Base-by-base conservation (phyloP, 2,329 filamentous ascomycete species). In the Colletotrichum sp. region DNA sequence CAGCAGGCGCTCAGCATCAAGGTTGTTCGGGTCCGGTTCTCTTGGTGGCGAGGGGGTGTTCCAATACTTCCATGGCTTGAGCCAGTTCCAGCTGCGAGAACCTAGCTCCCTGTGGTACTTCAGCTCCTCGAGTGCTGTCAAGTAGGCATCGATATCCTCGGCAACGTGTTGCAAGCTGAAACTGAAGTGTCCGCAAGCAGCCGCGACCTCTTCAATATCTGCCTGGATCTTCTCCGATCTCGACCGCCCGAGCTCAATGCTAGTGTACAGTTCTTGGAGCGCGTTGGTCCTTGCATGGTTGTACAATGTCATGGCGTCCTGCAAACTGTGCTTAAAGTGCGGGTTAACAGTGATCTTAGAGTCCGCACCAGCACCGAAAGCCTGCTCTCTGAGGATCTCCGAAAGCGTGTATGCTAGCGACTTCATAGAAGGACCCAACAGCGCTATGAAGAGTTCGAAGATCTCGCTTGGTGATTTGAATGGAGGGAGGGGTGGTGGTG, bases 181-280 rank as follows among this genome's bases (percentile, higher is more conserved):
- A 82, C 95, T 96, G 82, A 99, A 99, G 84, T 99, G 96, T 0
- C 97, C 96, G 81, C 97, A 99, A 72, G 96, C 98, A n/a, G 97
- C 96, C 55, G 96, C 96, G 13, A 99, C 96, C 84, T 99, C 97
- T 83, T 99, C 97, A 73, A 98, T 96, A 83, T 99, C 97, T 4
- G 96, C 97, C 81, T 98, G 94, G 10, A 96, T 90, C 77, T 94
- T 94, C 68, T 95, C 90, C 0, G 94, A 93, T 57, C 92, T 90
- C 4, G 92, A 88, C 74, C 92, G 92, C 13, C 91, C 92, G 52
- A 96, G 88, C 79, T 96, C 93, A 76, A 96, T 95, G 68, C 91
- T 94, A 77, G 91, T 92, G 84, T 99, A 99, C 1, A 99, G 89
- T 73, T 94, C 90, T 72, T 93, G 90, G 8, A 99, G 87, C 0